phyloP scores from a whole-genome alignment of 2,329 filamentous ascomycete species.

The Whalleya microplaca region DNA sequence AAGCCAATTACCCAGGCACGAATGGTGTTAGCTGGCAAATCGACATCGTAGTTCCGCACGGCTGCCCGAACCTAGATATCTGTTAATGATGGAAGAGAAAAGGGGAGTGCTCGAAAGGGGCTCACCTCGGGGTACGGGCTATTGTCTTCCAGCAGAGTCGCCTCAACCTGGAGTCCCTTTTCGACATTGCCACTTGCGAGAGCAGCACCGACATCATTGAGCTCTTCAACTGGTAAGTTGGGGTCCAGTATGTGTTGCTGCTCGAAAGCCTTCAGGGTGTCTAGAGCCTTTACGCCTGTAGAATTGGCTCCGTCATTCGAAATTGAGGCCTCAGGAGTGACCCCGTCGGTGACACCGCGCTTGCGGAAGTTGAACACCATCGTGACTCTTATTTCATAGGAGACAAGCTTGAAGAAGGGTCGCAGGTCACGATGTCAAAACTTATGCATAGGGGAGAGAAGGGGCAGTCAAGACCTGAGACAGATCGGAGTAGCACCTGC shows the following conservation, averaged over 20 bases:
- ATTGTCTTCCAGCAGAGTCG: conserved; percentile 54
- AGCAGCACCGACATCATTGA: conserved; percentile 55
- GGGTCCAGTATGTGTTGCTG: conserved; percentile 60
- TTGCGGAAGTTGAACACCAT: conserved; percentile 34
- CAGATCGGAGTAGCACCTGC: too few relatives aligned
- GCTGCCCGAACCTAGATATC: conserved; percentile 38
- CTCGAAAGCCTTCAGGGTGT: conserved; percentile 46
- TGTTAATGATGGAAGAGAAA: conserved; percentile 30
- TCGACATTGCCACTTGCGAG: conserved; percentile 48
- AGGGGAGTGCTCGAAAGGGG: background rate
- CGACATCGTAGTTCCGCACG: conserved; percentile 51
- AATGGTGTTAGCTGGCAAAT: conserved; percentile 60
- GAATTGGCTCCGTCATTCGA: conserved; percentile 22
- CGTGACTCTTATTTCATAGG: conserved; percentile 1
- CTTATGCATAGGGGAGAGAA: background rate
- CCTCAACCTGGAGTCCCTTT: conserved; percentile 50
- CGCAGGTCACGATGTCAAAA: too few relatives aligned
- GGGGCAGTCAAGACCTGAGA: background rate
- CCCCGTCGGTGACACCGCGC: conserved; percentile 21
- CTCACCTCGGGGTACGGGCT: conserved; percentile 57
- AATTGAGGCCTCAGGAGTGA: conserved; percentile 23
- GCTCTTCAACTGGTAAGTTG: conserved; percentile 56
- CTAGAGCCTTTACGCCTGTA: conserved; percentile 24
- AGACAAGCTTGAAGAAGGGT: background rate
- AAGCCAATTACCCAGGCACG: conserved; percentile 63